Evolutionary conservation across 371 early-diverging fungal species (phyloP).

Genomic region (Actinomucor elegans): DNA sequence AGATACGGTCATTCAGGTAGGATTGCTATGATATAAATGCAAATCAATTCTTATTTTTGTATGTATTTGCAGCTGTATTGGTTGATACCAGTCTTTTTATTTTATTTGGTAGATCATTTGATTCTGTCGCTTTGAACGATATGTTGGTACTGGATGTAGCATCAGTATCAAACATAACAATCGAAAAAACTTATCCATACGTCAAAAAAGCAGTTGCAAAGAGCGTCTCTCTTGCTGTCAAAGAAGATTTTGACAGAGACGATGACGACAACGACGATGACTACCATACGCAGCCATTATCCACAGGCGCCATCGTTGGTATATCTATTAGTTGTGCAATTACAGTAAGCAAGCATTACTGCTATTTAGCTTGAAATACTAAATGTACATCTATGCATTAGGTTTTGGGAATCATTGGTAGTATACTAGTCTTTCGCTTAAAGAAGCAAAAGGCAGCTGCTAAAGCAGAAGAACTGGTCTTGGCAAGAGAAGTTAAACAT

Average conservation of each 20-base stretch:
- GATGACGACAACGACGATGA: no score
- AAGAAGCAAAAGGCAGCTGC: no score
- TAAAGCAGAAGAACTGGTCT: no score
- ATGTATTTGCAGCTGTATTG: neutral
- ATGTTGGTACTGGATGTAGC: neutral
- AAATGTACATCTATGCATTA: neutral
- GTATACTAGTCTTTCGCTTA: neutral
- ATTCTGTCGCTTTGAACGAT: neutral
- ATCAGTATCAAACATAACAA: neutral
- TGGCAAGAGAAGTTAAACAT: no score
- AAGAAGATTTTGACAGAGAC: neutral
- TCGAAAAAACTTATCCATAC: constrained; percentile 1
- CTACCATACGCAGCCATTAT: no score
- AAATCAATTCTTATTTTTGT: neutral
- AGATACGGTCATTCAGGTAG: neutral
- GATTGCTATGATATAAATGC: neutral
- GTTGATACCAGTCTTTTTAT: constrained; percentile 2
- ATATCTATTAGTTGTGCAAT: neutral
- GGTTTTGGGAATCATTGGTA: neutral
- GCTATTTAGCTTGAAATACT: neutral
- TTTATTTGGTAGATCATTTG: neutral
- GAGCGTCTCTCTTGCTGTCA: neutral
- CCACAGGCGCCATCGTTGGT: constrained; percentile 3
- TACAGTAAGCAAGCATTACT: neutral
- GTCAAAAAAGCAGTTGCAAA: neutral